These are phyloP conservation scores for Globisporangium paddicum DNA, from an alignment of 352 stramenopile genomes.

Conservation along the genomic window DNA sequence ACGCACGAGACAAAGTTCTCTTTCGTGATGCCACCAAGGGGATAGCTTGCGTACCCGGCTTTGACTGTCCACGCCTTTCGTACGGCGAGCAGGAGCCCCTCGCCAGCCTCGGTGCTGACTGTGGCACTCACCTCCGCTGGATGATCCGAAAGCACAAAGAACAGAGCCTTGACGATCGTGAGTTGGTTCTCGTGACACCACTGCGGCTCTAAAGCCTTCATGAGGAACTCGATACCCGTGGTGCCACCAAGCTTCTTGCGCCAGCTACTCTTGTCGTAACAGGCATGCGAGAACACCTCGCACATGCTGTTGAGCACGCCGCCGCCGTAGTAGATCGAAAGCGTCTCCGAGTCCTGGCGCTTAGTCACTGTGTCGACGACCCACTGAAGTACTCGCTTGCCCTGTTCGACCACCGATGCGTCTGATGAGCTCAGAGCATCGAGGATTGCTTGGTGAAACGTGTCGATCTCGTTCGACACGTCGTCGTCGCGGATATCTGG, in stretches of 20 bases:
- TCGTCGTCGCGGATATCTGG: conserved; percentile 46
- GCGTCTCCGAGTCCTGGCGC: conserved; percentile 27
- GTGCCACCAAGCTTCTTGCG: conserved; percentile 76
- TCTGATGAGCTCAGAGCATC: conserved; percentile 63
- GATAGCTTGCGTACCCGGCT: conserved; percentile 27
- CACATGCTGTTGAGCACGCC: conserved; percentile 75
- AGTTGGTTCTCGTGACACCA: conserved; percentile 88
- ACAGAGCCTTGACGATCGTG: conserved; percentile 76
- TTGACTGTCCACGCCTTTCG: conserved; percentile 53
- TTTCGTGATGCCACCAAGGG: conserved; percentile 33
- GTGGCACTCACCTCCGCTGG: conserved; percentile 76
- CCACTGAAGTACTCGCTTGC: conserved; percentile 39
- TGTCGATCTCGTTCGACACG: conserved; percentile 55
- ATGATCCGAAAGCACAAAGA: conserved; percentile 87
- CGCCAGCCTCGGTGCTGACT: conserved; percentile 67
- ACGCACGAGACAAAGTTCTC: conserved; percentile 68
- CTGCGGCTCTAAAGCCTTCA: conserved; percentile 54
- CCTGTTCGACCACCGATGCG: conserved; percentile 46
- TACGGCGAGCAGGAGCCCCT: conserved; percentile 52
- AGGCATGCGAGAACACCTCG: conserved; percentile 78
- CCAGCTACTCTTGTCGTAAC: conserved; percentile 86
- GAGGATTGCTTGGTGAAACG: conserved; percentile 60
- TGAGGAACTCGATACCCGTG: conserved; percentile 61
- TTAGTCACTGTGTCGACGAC: conserved; percentile 46
- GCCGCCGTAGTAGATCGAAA: conserved; percentile 51